phyloP scores from a whole-genome alignment of 2,329 filamentous ascomycete species.

The Aspergillus fumigatiaffinis region DNA sequence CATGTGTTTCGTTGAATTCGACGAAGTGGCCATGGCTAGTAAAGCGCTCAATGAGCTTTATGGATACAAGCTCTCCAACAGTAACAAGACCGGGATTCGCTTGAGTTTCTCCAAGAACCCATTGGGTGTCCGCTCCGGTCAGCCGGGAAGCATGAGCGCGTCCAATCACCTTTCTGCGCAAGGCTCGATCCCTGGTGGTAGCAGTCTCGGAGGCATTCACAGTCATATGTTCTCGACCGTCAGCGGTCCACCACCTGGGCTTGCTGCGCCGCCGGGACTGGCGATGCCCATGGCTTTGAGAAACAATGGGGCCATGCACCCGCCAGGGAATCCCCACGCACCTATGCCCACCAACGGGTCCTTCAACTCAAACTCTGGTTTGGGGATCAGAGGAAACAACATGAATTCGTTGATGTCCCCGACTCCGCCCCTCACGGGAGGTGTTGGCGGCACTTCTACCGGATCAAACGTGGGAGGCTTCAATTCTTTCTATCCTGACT shows the following conservation, averaged over 20 bases:
- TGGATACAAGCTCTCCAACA: conserved; percentile 81
- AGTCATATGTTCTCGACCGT: conserved; percentile 63
- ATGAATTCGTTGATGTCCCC: conserved; percentile 30
- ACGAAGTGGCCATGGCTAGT: conserved; percentile 86
- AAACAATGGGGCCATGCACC: conserved; percentile 30
- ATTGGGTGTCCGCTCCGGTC: conserved; percentile 79
- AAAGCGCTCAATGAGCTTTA: conserved; percentile 88
- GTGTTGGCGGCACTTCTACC: conserved; percentile 24
- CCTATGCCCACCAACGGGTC: conserved; percentile 27
- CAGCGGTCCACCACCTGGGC: conserved; percentile 76
- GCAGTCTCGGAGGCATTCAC: conserved; percentile 52
- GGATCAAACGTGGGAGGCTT: conserved; percentile 32
- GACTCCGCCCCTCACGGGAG: conserved; percentile 25
- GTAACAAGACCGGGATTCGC: conserved; percentile 88
- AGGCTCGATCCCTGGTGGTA: conserved; percentile 55
- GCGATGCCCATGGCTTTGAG: conserved; percentile 37
- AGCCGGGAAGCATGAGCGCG: conserved; percentile 53
- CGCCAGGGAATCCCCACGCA: conserved; percentile 26
- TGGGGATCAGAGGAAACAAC: conserved; percentile 36
- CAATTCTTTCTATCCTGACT: conserved; percentile 43
- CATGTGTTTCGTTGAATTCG: conserved; percentile 99
- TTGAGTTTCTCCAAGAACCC: conserved; percentile 98
- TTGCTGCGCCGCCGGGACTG: conserved; percentile 71
- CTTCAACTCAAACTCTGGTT: conserved; percentile 35
- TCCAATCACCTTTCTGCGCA: conserved; percentile 49